Percentiles rank a stretch among this genome's conserved stretches.
Conservation (phyloP, 768 basidiomycete species). For the Phylloporus arenicola region DNA sequence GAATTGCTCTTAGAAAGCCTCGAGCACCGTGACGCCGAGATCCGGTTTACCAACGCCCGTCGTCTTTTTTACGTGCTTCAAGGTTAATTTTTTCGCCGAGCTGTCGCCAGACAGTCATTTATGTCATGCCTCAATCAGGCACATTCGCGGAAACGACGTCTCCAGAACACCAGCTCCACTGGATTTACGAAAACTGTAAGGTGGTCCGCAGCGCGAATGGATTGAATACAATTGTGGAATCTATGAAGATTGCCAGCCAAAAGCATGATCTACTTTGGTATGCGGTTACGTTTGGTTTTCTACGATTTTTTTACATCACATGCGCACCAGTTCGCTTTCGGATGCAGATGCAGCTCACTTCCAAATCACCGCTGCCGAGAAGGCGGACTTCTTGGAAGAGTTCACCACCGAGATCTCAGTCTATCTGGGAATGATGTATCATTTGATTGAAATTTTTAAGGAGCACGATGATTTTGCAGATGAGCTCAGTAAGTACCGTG, state of each 20-base stretch:
- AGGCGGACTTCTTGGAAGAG: constrained; percentile 80
- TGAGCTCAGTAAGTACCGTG: constrained; percentile 74
- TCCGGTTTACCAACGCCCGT: constrained; percentile 82
- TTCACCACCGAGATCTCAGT: constrained; percentile 88
- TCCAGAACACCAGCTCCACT: constrained; percentile 91
- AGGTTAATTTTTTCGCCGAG: constrained; percentile 44
- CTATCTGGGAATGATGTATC: constrained; percentile 93
- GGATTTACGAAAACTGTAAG: constrained; percentile 93
- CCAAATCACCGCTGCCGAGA: constrained; percentile 64
- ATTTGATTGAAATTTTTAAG: constrained; percentile 89
- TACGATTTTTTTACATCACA: constrained; percentile 1
- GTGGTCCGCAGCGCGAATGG: constrained; percentile 81
- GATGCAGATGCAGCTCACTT: constrained; percentile 71
- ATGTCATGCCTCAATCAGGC: constrained; percentile 40
- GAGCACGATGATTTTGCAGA: constrained; percentile 93
- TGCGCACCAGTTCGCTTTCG: constrained; percentile 55
- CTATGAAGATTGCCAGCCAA: constrained; percentile 82
- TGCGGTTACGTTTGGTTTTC: constrained; percentile 4
- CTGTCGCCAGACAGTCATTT: constrained; percentile 1
- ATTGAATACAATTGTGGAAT: constrained; percentile 74
- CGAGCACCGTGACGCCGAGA: constrained; percentile 79
- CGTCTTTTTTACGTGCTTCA: constrained; percentile 87
- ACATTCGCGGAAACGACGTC: constrained; percentile 88
- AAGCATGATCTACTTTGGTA: constrained; percentile 84
- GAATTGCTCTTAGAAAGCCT: constrained; percentile 80